A percentile compares a stretch with the other conserved stretches of the same genome.
These are phyloP conservation scores for Penicillium bialowiezense DNA, from an alignment of 495 filamentous ascomycete genomes.

Conservation along the genomic window DNA sequence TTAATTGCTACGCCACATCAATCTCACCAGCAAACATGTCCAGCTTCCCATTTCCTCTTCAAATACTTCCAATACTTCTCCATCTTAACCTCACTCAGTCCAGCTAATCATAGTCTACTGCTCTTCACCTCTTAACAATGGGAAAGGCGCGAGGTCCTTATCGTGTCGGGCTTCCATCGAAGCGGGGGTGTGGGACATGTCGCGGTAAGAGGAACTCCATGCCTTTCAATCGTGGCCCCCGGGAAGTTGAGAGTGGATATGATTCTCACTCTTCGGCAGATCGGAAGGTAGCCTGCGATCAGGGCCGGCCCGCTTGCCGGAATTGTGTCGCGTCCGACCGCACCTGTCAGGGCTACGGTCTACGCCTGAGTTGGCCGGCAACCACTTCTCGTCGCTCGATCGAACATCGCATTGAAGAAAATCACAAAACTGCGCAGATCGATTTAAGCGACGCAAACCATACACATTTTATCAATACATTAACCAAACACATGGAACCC, in stretches of 20 bases:
- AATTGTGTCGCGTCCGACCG: not conserved
- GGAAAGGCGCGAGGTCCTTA: slow-evolving; percentile 1
- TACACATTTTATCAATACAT: slow-evolving; percentile 4
- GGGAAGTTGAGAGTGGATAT: too few species aligned
- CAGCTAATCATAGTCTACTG: too few species aligned
- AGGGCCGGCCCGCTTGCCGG: not conserved
- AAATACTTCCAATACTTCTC: too few species aligned
- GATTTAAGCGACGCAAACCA: not conserved
- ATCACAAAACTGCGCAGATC: not conserved
- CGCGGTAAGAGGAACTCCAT: not conserved
- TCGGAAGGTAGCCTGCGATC: slow-evolving; percentile 5
- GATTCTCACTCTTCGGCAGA: not conserved
- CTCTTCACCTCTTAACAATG: too few species aligned
- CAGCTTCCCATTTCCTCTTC: too few species aligned
- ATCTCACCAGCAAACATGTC: not conserved
- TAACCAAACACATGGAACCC: not conserved
- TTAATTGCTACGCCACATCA: not conserved
- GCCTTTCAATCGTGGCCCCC: too few species aligned
- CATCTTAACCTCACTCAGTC: too few species aligned
- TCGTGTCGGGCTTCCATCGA: slow-evolving; percentile 1
- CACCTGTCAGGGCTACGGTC: slow-evolving; percentile 10
- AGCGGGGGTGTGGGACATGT: slow-evolving; percentile 8
- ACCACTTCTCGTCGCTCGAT: not conserved
- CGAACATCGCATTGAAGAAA: not conserved
- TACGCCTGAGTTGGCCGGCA: slow-evolving; percentile 12